Percentiles rank a stretch among this genome's conserved stretches.
phyloP scores from a whole-genome alignment of 352 stramenopile genomes.

The Phytopythium mirpurense region DNA sequence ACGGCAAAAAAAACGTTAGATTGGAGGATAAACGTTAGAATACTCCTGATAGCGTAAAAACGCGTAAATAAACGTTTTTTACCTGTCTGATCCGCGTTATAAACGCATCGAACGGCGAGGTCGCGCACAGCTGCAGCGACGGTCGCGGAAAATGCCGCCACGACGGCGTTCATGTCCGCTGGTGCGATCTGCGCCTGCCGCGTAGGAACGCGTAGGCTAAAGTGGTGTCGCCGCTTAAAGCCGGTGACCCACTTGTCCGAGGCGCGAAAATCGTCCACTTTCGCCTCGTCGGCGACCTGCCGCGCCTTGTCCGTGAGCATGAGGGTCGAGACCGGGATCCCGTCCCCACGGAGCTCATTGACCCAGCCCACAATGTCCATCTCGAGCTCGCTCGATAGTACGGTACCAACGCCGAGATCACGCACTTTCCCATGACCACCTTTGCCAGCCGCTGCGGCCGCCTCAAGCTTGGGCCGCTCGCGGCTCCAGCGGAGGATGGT shows the following conservation, averaged over 20 bases:
- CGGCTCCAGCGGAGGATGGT: background rate
- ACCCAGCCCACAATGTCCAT: background rate
- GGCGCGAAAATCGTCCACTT: background rate
- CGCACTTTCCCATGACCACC: background rate
- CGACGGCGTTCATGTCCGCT: background rate
- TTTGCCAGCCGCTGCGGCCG: background rate
- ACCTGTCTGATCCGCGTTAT: conserved; percentile 3
- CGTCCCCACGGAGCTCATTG: background rate
- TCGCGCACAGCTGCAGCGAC: background rate
- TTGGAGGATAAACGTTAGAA: background rate
- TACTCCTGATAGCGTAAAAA: no score
- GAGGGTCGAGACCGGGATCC: background rate
- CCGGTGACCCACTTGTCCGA: conserved; percentile 2
- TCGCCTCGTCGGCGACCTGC: background rate
- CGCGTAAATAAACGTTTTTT: background rate
- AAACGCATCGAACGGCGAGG: background rate
- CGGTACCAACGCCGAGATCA: background rate
- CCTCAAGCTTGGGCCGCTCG: background rate
- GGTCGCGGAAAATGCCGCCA: background rate
- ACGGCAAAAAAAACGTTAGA: background rate
- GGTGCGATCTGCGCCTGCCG: background rate
- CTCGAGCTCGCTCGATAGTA: background rate
- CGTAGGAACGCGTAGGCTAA: background rate
- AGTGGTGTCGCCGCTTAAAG: background rate
- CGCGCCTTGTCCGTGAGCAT: conserved; percentile 1